Base-by-base conservation (phyloP, 2,329 filamentous ascomycete species). In the Chalaropsis thielavioides region DNA sequence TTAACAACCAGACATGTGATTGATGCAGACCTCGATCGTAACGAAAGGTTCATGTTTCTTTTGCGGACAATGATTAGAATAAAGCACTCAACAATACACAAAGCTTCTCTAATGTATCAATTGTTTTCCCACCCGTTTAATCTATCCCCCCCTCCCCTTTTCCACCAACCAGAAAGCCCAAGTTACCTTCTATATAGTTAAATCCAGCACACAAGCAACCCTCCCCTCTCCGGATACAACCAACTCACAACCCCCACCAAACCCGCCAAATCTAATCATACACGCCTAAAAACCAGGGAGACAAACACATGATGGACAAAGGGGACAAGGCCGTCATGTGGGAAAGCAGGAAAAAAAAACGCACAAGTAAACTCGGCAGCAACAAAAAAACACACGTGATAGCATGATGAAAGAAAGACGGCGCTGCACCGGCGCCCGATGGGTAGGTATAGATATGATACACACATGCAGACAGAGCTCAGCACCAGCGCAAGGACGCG, bases 391-490 rank as follows among this genome's bases (percentile, higher is more conserved):
- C 22, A 22, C 46, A 46, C 43, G 27, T 19, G 51, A 35, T 35
- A 31, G 22, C 27, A 56, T 35, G 51, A 31, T 7, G 27, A 56
- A 31, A 56, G 22, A 49, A 19, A 49, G 22, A 17, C n/a, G 17
- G 44, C 24, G 49, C 49, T 27, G 24, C 24, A 27, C 24, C 22
- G 49, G 19, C 49, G 24, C 19, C 19, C 11, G 22, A 46, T 67
- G n/a, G 54, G 49, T 67, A 63, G 46, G 38, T 63, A 66, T 51
- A 65, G 65, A 68, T 64, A 66, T 66, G 51, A 68, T 68, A 64
- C 58, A 66, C 67, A 68, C 67, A 66, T 66, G 65, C 64, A 24
- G 46, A 64, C 49, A 44, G 19, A 59, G 27, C 62, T 6, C 38
- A 15, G 24, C 51, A 8, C 31, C 31, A 31, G 31, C 31, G 19